Evolutionary conservation across 371 early-diverging fungal genomes (phyloP).

Genomic region (Haplosporangium sp.): DNA sequence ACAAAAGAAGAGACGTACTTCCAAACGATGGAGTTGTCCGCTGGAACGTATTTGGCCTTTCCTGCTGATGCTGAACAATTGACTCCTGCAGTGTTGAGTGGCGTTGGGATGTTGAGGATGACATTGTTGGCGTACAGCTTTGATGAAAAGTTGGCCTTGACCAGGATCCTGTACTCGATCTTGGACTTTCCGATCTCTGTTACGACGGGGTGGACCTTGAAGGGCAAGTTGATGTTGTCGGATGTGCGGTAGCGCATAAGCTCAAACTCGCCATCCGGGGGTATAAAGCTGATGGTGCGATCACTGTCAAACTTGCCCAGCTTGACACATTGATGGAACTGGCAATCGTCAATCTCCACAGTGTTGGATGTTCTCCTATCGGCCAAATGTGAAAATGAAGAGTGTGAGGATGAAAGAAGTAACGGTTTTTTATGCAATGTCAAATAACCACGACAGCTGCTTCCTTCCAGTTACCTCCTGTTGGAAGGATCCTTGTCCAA

Average conservation of each 20-base stretch:
- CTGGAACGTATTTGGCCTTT: constrained; percentile 90
- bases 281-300: constrained; percentile 88
- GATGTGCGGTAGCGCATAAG: constrained; percentile 93
- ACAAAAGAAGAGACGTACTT: constrained; percentile 69
- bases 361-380: constrained; percentile 65
- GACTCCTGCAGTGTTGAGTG: constrained; percentile 82
- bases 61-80: constrained; percentile 78
- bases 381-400: background rate
- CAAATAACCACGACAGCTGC: no score
- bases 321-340: constrained; percentile 95
- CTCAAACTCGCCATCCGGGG: constrained; percentile 95
- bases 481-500: constrained; percentile 74
- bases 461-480: constrained; percentile 37
- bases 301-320: constrained; percentile 85
- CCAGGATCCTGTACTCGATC: constrained; percentile 83
- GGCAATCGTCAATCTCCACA: constrained; percentile 90
- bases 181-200: constrained; percentile 80
- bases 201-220: constrained; percentile 87
- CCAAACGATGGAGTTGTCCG: constrained; percentile 89
- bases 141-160: constrained; percentile 80
- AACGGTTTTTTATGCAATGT: no score
- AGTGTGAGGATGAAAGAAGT: no score
- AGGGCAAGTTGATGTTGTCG: constrained; percentile 88
- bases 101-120: constrained; percentile 84
- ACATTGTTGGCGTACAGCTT: constrained; percentile 87